Percentiles rank a stretch among this genome's conserved stretches.
These are phyloP conservation scores for Phytophthora sp. DNA, from an alignment of 352 stramenopile genomes.

Conservation along the genomic window DNA sequence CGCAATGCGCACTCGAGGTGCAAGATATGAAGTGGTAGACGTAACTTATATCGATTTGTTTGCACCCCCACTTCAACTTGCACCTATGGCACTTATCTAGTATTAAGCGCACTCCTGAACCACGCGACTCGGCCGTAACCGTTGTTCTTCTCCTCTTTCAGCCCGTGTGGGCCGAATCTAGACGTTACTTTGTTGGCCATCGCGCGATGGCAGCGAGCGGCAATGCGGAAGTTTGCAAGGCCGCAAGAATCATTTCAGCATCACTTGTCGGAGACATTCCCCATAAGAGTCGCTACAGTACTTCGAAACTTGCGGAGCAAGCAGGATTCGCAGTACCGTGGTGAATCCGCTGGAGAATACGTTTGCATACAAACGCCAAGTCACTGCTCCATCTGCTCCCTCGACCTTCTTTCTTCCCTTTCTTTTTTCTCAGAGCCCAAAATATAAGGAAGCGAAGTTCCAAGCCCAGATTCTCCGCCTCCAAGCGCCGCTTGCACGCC, in stretches of 20 bases:
- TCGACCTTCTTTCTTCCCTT: slow-evolving; percentile 33
- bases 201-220: too few relatives aligned
- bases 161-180: too few relatives aligned
- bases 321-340: too few relatives aligned
- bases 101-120: too few relatives aligned
- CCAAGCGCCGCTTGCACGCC: slow-evolving; percentile 13
- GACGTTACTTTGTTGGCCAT: too few relatives aligned
- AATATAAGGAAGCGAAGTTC: slow-evolving; percentile 14
- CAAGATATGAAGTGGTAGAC: slow-evolving; percentile 42
- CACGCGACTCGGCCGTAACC: too few relatives aligned
- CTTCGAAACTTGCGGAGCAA: too few relatives aligned
- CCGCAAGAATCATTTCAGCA: slow-evolving; percentile 6
- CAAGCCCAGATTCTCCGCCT: slow-evolving; percentile 2
- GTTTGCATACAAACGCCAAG: slow-evolving; percentile 29
- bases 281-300: slow-evolving; percentile 5
- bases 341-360: slow-evolving; percentile 5
- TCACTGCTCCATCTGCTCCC: slow-evolving; percentile 9
- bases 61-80: slow-evolving; percentile 9
- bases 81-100: too few relatives aligned
- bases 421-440: slow-evolving; percentile 33
- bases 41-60: not conserved
- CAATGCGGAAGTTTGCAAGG: too few relatives aligned
- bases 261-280: not conserved
- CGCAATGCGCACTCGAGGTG: not conserved
- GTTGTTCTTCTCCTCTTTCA: too few relatives aligned